These are phyloP conservation scores for Colletotrichum agaves DNA, from an alignment of 2,329 filamentous ascomycete genomes.

Conservation along the genomic window DNA sequence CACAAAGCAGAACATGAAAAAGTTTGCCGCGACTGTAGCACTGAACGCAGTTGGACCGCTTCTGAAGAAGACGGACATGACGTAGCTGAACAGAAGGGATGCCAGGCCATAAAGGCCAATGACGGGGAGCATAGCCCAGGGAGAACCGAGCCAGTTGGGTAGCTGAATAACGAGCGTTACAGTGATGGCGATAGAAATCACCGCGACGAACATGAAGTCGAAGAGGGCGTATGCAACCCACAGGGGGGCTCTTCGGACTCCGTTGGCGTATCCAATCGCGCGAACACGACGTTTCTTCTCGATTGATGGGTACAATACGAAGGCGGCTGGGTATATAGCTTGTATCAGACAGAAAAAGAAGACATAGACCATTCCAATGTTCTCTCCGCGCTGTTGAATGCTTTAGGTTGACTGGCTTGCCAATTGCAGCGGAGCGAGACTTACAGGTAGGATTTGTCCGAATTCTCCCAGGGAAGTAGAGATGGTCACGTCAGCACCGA, in stretches of 20 bases:
- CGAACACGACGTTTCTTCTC: conserved; percentile 1
- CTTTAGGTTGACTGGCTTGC: too few relatives aligned
- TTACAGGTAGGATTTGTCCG: too few relatives aligned
- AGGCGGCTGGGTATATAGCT: not conserved
- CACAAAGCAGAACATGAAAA: not conserved
- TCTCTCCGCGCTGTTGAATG: too few relatives aligned
- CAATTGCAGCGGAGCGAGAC: too few relatives aligned
- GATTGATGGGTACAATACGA: conserved; percentile 3
- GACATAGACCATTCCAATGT: not conserved
- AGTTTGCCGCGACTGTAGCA: not conserved
- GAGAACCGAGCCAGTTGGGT: not conserved
- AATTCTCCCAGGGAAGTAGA: too few relatives aligned
- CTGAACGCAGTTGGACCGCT: not conserved
- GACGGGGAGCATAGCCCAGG: conserved; percentile 6
- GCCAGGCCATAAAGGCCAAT: conserved; percentile 4
- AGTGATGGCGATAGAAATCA: not conserved
- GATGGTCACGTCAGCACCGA: too few relatives aligned
- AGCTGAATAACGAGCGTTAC: not conserved
- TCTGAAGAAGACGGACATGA: conserved; percentile 4
- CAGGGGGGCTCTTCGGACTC: not conserved
- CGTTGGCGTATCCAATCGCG: conserved; percentile 5
- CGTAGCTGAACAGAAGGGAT: not conserved
- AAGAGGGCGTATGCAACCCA: conserved; percentile 15
- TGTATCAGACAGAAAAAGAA: not conserved
- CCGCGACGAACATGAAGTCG: conserved; percentile 24